Conservation (phyloP, 148 eudicot species). For the Euryodendron excelsum region DNA sequence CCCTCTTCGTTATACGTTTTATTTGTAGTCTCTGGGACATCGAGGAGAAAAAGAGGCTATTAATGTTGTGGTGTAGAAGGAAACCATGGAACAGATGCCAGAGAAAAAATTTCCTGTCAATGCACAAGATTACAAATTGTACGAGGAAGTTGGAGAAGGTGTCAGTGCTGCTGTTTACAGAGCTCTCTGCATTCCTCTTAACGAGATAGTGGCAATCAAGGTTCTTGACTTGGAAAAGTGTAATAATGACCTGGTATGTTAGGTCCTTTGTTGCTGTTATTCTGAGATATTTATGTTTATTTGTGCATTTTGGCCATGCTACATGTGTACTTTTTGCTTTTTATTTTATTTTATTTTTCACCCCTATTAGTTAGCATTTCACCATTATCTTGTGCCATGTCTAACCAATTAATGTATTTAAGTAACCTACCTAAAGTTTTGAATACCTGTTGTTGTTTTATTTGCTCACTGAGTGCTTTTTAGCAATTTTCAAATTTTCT, state of each 20-base stretch:
- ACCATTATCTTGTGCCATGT: background rate
- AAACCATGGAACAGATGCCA: slow-evolving; percentile 44
- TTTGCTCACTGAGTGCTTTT: background rate
- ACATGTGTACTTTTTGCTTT: background rate
- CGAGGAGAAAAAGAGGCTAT: slow-evolving; percentile 29
- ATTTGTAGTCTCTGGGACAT: slow-evolving; percentile 27
- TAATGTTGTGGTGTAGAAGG: slow-evolving; percentile 31
- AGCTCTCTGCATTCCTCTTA: slow-evolving; percentile 87
- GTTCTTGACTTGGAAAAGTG: slow-evolving; percentile 94
- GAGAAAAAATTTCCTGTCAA: slow-evolving; percentile 70
- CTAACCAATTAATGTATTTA: background rate
- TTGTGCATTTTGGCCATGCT: background rate
- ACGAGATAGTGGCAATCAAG: slow-evolving; percentile 92
- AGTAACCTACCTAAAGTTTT: background rate
- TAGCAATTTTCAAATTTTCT: no score
- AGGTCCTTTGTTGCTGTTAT: background rate
- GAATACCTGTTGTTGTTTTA: background rate
- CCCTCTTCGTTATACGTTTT: slow-evolving; percentile 14
- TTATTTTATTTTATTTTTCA: no score
- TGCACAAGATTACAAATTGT: slow-evolving; percentile 68
- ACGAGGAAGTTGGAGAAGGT: slow-evolving; percentile 95
- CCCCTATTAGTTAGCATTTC: background rate
- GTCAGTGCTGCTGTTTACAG: slow-evolving; percentile 90
- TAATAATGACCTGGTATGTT: slow-evolving; percentile 88
- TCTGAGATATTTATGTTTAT: background rate